These are phyloP conservation scores for Skeletonema costatum DNA, from an alignment of 108 stramenopile species.

Conservation along the genomic window DNA sequence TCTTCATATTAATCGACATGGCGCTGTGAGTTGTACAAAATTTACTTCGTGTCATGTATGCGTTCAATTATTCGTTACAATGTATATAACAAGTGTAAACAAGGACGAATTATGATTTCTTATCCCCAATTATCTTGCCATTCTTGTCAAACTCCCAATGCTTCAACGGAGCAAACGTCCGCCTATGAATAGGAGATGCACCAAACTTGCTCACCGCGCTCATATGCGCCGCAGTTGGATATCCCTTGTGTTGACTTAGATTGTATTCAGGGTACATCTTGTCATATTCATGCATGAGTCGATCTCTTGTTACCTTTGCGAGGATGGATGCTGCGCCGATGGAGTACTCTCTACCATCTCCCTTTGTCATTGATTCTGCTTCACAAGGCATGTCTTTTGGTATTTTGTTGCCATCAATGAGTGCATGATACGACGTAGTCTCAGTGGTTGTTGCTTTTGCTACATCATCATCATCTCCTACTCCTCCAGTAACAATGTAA, in stretches of 20 bases:
- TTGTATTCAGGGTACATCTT: conserved; percentile 85
- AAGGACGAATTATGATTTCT: background rate
- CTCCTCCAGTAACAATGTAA: conserved; percentile 56
- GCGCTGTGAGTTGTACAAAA: no score
- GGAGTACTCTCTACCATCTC: conserved; percentile 86
- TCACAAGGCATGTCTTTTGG: conserved; percentile 80
- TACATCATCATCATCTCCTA: background rate
- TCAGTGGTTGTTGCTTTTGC: background rate
- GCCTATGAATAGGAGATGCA: conserved; percentile 86
- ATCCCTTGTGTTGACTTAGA: conserved; percentile 94
- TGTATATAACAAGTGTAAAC: background rate
- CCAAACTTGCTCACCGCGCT: conserved; percentile 70
- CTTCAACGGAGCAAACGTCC: conserved; percentile 92
- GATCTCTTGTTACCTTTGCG: conserved; percentile 97
- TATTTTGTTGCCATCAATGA: conserved; percentile 89
- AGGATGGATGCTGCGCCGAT: conserved; percentile 97
- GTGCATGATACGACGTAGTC: conserved; percentile 39
- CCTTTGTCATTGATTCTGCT: conserved; percentile 81
- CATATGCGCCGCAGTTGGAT: conserved; percentile 90
- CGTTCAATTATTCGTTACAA: background rate
- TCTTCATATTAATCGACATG: no score
- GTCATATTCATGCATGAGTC: conserved; percentile 92
- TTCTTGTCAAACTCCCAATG: conserved; percentile 59
- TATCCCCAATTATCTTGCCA: conserved; percentile 23
- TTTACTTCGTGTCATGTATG: no score